Evolutionary conservation across 345 rosid species (phyloP).

Genomic region (Aquilaria yunnanensis): DNA sequence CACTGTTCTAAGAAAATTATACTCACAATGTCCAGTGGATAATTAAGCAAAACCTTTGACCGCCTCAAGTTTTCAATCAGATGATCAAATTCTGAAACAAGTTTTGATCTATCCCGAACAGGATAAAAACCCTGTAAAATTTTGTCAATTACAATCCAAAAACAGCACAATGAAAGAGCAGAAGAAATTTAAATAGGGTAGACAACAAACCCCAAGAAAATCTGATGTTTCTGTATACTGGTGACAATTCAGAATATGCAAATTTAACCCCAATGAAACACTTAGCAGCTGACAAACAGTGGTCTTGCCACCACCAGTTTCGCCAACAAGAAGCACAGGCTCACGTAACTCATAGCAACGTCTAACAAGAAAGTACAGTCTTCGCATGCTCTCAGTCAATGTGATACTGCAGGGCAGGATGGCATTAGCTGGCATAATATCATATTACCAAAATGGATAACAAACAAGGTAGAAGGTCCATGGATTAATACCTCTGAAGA

Average conservation of each 20-base stretch:
- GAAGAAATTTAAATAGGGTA: conserved; percentile 5
- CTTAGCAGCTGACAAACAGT: conserved; percentile 84
- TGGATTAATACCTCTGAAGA: conserved; percentile 35
- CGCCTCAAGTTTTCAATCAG: conserved; percentile 50
- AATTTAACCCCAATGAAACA: conserved; percentile 36
- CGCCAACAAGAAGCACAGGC: conserved; percentile 98
- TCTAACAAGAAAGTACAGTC: conserved; percentile 70
- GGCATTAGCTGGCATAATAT: conserved; percentile 10
- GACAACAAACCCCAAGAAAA: conserved; percentile 77
- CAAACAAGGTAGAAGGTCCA: conserved; percentile 9
- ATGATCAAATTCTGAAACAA: conserved; percentile 44
- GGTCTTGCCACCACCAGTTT: conserved; percentile 98
- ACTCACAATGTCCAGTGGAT: conserved; percentile 38
- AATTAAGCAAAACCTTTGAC: conserved; percentile 37
- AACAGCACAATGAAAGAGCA: conserved; percentile 3
- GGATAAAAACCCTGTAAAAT: conserved; percentile 83
- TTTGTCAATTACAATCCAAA: conserved; percentile 4
- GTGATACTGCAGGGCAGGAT: conserved; percentile 39
- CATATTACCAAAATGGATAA: conserved; percentile 4
- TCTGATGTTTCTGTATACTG: conserved; percentile 95
- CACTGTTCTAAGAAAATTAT: conserved; percentile 1
- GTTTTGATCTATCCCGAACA: conserved; percentile 75
- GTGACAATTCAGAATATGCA: conserved; percentile 92
- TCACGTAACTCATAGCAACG: conserved; percentile 78
- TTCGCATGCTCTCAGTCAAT: conserved; percentile 80